Percentiles rank a stretch among this genome's conserved stretches.
Conservation (phyloP, 176 grass and related monocot genomes). For the Ananas comosus region DNA sequence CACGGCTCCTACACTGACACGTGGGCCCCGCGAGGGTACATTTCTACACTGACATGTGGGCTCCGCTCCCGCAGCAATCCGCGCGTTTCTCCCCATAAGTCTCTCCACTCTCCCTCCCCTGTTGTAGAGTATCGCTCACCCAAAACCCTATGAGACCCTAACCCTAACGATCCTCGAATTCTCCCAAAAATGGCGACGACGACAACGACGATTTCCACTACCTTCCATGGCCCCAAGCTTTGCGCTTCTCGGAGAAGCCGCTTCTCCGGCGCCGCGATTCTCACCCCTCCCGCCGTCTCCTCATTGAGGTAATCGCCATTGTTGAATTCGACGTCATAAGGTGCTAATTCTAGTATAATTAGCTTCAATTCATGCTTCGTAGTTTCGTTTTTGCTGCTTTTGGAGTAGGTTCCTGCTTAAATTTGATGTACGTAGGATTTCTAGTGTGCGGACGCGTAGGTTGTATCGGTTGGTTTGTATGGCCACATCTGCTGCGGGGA, state of each 20-base stretch:
- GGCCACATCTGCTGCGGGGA: conserved; percentile 46
- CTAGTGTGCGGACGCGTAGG: conserved; percentile 20
- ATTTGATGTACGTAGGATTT: conserved; percentile 20
- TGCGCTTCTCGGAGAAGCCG: not conserved
- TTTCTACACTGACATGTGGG: too few species aligned
- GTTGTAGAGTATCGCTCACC: not conserved
- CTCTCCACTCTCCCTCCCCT: too few species aligned
- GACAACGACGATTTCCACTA: not conserved
- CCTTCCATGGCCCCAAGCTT: not conserved
- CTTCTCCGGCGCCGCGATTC: conserved; percentile 13
- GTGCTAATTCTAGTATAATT: not conserved
- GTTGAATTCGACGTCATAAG: not conserved
- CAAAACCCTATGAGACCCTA: conserved; percentile 20
- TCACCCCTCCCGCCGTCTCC: conserved; percentile 3
- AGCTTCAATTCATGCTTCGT: not conserved
- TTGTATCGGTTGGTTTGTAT: conserved; percentile 17
- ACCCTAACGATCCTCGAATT: not conserved
- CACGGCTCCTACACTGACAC: too few species aligned
- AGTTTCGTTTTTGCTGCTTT: not conserved
- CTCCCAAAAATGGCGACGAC: conserved; percentile 14
- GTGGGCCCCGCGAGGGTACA: too few species aligned
- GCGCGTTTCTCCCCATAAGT: too few species aligned
- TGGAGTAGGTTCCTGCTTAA: not conserved
- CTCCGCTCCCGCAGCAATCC: too few species aligned
- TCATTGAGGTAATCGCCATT: conserved; percentile 18